A percentile compares a stretch with the other conserved stretches of the same genome.
Conservation (phyloP, 1,284 basidiomycete genomes). For the Tremellales sp. region DNA sequence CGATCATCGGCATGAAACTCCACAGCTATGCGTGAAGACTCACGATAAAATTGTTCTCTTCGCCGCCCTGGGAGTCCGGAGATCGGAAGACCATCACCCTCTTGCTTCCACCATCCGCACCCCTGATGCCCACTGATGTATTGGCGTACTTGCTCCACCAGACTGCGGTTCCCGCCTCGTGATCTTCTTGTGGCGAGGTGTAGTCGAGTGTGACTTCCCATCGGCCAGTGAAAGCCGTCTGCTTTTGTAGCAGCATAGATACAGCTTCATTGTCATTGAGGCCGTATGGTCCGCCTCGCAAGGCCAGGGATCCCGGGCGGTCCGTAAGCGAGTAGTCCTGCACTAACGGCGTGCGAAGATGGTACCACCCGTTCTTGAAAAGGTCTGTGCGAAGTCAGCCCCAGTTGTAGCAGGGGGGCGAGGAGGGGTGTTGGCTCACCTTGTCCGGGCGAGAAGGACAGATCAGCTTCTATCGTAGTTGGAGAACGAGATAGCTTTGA, state of each 20-base stretch:
- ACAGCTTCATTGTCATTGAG: slow-evolving; percentile 11
- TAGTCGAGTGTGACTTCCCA: slow-evolving; percentile 12
- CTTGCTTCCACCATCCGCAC: not conserved
- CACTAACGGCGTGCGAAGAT: slow-evolving; percentile 2
- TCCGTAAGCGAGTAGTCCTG: not conserved
- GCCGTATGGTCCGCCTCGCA: slow-evolving; percentile 6
- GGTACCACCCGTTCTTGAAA: slow-evolving; percentile 3
- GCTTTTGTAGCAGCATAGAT: slow-evolving; percentile 14
- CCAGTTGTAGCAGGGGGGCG: too few species aligned
- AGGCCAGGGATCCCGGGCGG: not conserved
- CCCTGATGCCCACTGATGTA: slow-evolving; percentile 3
- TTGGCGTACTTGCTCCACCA: not conserved
- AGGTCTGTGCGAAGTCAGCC: not conserved
- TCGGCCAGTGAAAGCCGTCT: slow-evolving; percentile 7
- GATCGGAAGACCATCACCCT: not conserved
- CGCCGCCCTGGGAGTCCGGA: too few species aligned
- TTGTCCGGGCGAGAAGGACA: not conserved
- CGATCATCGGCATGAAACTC: too few species aligned
- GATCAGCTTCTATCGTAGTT: too few species aligned
- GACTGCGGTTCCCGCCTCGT: slow-evolving; percentile 6
- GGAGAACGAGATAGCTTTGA: too few species aligned
- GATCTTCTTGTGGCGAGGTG: slow-evolving; percentile 1
- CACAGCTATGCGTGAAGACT: too few species aligned
- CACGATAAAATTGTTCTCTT: too few species aligned
- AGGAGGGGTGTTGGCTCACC: too few species aligned